phyloP scores from a whole-genome alignment of 495 filamentous ascomycete genomes.

The Aspergillus sclerotiicarbonarius region DNA sequence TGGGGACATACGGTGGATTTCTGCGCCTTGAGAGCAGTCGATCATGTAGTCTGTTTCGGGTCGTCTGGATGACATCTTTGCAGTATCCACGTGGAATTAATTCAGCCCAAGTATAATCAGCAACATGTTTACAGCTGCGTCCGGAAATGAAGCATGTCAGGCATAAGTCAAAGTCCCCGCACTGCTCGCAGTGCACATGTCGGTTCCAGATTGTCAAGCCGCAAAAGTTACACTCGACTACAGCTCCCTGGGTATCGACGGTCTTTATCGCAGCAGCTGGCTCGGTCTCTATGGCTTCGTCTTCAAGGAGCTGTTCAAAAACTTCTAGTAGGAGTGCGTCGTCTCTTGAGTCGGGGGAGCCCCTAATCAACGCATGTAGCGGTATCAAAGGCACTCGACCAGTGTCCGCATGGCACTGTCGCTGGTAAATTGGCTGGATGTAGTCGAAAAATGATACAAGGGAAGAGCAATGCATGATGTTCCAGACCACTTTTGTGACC shows the following conservation, averaged over 20 bases:
- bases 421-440: conserved; percentile 22
- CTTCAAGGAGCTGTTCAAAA: conserved; percentile 16
- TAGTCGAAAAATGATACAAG: conserved; percentile 19
- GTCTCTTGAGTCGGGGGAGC: neutral
- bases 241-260: conserved; percentile 22
- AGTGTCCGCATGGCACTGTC: conserved; percentile 21
- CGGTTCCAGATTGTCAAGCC: conserved; percentile 26
- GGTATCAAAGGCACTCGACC: conserved; percentile 23
- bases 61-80: conserved; percentile 4
- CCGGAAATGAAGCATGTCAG: conserved; percentile 23
- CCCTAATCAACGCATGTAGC: conserved; percentile 12
- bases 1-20: conserved; percentile 1
- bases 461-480: conserved; percentile 22
- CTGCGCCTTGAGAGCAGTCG: neutral
- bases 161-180: conserved; percentile 24
- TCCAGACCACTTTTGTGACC: conserved; percentile 26
- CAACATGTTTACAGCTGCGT: conserved; percentile 22
- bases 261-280: conserved; percentile 7
- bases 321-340: conserved; percentile 4
- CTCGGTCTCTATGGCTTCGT: conserved; percentile 15
- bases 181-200: conserved; percentile 24
- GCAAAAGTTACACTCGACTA: conserved; percentile 26
- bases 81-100: conserved; percentile 13
- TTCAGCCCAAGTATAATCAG: conserved; percentile 20
- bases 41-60: neutral